A percentile compares a stretch with the other conserved stretches of the same genome.
These are phyloP conservation scores for Solanum ossicruentum DNA, from an alignment of 257 asterid species.

Conservation along the genomic window DNA sequence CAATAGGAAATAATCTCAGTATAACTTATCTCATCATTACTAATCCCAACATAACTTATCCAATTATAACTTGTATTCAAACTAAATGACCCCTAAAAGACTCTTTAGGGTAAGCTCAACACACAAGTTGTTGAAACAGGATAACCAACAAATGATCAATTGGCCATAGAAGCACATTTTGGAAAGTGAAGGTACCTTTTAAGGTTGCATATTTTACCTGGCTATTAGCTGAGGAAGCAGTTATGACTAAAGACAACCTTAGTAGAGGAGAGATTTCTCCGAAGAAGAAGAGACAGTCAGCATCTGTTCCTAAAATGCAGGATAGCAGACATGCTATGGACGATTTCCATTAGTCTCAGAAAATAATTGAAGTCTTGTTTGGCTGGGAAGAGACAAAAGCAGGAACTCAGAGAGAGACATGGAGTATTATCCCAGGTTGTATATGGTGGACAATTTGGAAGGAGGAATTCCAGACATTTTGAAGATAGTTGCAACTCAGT, in stretches of 20 bases:
- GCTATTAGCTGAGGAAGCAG: not conserved
- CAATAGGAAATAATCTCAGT: no score
- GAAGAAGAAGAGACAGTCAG: not conserved
- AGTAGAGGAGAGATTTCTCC: not conserved
- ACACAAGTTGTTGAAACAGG: no score
- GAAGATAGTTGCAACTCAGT: not conserved
- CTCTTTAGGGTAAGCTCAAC: not conserved
- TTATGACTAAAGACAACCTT: not conserved
- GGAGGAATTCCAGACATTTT: not conserved
- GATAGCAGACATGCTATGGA: not conserved
- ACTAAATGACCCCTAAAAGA: not conserved
- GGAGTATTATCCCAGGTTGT: not conserved
- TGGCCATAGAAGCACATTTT: not conserved
- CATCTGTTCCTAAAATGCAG: not conserved
- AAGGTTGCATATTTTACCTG: not conserved
- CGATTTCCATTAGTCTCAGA: not conserved
- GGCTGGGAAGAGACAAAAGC: not conserved
- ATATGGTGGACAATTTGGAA: not conserved
- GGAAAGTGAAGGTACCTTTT: not conserved
- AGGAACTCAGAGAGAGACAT: not conserved
- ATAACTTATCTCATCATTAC: no score
- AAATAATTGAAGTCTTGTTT: not conserved
- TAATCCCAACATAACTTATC: no score
- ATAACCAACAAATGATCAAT: not conserved
- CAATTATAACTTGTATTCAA: no score